These are phyloP conservation scores for Furcasterigmium sp. DNA, from an alignment of 2,329 filamentous ascomycete species.

Conservation along the genomic window DNA sequence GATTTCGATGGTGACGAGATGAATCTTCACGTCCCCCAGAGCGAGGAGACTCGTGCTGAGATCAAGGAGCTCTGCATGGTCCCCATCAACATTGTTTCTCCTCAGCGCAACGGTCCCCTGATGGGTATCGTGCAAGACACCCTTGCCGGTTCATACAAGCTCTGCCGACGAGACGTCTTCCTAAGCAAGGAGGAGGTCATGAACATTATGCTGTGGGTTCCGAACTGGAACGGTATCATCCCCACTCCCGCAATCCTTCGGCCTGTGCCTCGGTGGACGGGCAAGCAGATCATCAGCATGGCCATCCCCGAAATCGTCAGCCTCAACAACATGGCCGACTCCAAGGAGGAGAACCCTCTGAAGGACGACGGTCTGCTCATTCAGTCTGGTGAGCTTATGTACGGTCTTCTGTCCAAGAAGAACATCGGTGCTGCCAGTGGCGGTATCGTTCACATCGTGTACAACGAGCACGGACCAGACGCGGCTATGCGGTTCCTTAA, in stretches of 20 bases:
- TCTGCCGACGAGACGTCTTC: slow-evolving; percentile 89
- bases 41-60: slow-evolving; percentile 93
- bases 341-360: slow-evolving; percentile 53
- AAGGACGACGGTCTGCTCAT: slow-evolving; percentile 78
- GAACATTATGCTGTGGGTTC: slow-evolving; percentile 97
- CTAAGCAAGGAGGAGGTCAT: slow-evolving; percentile 87
- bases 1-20: slow-evolving; percentile 99
- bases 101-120: slow-evolving; percentile 90
- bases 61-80: slow-evolving; percentile 94
- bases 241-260: slow-evolving; percentile 92
- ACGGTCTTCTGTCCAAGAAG: slow-evolving; percentile 89
- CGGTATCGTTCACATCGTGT: slow-evolving; percentile 92
- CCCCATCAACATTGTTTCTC: slow-evolving; percentile 97
- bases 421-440: slow-evolving; percentile 83
- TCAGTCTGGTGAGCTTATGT: slow-evolving; percentile 82
- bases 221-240: slow-evolving; percentile 93
- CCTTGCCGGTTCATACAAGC: slow-evolving; percentile 92
- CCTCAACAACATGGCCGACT: slow-evolving; percentile 61
- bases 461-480: slow-evolving; percentile 85
- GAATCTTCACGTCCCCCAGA: slow-evolving; percentile 99
- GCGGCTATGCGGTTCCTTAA: slow-evolving; percentile 94
- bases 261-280: slow-evolving; percentile 89
- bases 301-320: slow-evolving; percentile 85
- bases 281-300: slow-evolving; percentile 96
- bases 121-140: slow-evolving; percentile 99